Percentiles rank a stretch among this genome's conserved stretches.
Evolutionary conservation across 176 grass and related monocot species (phyloP).

Genomic region (Oropetium thomaeum): DNA sequence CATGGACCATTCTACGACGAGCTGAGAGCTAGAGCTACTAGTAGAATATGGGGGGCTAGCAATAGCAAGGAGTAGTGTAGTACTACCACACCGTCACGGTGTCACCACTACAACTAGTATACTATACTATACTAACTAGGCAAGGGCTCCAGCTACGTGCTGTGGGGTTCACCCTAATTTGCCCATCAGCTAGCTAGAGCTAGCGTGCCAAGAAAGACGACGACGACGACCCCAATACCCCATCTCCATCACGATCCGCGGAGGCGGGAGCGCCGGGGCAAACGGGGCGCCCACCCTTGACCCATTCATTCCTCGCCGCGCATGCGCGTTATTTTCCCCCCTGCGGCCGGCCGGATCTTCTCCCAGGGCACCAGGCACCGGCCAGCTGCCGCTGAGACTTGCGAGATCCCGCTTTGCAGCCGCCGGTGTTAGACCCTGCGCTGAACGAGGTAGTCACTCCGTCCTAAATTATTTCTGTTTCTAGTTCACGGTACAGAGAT

Average conservation of each 20-base stretch:
- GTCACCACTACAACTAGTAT: not conserved
- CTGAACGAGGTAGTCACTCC: no score
- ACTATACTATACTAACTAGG: not conserved
- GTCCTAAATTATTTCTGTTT: no score
- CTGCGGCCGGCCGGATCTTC: no score
- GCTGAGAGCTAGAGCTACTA: not conserved
- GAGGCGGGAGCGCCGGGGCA: not conserved
- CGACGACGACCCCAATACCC: no score
- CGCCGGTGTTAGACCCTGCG: no score
- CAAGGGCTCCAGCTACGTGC: not conserved
- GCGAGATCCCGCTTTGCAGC: no score
- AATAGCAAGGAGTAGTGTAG: not conserved
- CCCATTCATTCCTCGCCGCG: no score
- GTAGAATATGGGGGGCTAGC: not conserved
- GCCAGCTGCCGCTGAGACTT: no score
- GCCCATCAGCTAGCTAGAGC: not conserved
- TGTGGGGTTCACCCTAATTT: slow-evolving; percentile 19
- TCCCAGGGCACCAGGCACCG: no score
- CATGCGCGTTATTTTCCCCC: no score
- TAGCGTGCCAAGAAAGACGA: not conserved
- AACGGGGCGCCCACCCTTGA: not conserved
- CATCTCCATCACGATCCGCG: not conserved
- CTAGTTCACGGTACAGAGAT: no score
- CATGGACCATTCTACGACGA: slow-evolving; percentile 26
- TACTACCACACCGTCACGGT: not conserved